A percentile compares a stretch with the other conserved stretches of the same genome.
These are phyloP conservation scores for Colletotrichum musicola DNA, from an alignment of 2,329 filamentous ascomycete genomes.

Conservation along the genomic window DNA sequence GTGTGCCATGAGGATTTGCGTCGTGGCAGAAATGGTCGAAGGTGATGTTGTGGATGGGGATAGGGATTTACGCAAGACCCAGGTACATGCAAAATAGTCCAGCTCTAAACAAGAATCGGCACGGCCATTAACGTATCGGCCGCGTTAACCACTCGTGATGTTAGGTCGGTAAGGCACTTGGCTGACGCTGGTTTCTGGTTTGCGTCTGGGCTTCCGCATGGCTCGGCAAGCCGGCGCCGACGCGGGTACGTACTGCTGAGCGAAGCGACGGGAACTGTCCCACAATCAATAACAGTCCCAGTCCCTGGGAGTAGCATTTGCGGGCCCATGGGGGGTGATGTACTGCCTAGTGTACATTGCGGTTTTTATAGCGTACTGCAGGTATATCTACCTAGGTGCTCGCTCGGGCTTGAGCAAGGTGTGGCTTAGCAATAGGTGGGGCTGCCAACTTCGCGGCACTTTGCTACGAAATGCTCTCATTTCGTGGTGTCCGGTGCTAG, in stretches of 20 bases:
- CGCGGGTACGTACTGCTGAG: background rate
- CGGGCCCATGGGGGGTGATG: too few relatives aligned
- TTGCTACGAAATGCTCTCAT: slow-evolving; percentile 22
- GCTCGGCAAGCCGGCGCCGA: slow-evolving; percentile 31
- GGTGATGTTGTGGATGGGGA: background rate
- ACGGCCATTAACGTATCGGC: background rate
- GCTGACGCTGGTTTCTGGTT: slow-evolving; percentile 24
- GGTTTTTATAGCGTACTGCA: too few relatives aligned
- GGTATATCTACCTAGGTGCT: background rate
- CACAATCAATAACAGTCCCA: slow-evolving; percentile 22
- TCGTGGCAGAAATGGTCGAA: slow-evolving; percentile 2
- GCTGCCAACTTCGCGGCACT: slow-evolving; percentile 7
- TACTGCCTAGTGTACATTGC: background rate
- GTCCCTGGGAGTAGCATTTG: too few relatives aligned
- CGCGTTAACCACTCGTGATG: slow-evolving; percentile 12
- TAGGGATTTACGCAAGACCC: background rate
- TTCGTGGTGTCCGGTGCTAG: slow-evolving; percentile 4
- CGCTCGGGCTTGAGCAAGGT: slow-evolving; percentile 7
- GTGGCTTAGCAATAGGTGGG: slow-evolving; percentile 32
- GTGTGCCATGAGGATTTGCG: slow-evolving; percentile 37
- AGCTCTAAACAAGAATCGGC: slow-evolving; percentile 1
- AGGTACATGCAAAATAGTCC: background rate
- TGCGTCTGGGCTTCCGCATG: slow-evolving; percentile 26
- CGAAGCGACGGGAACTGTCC: slow-evolving; percentile 9
- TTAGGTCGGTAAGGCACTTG: slow-evolving; percentile 7